phyloP scores from a whole-genome alignment of 1,284 basidiomycete genomes.

The Volvariella volvacea region DNA sequence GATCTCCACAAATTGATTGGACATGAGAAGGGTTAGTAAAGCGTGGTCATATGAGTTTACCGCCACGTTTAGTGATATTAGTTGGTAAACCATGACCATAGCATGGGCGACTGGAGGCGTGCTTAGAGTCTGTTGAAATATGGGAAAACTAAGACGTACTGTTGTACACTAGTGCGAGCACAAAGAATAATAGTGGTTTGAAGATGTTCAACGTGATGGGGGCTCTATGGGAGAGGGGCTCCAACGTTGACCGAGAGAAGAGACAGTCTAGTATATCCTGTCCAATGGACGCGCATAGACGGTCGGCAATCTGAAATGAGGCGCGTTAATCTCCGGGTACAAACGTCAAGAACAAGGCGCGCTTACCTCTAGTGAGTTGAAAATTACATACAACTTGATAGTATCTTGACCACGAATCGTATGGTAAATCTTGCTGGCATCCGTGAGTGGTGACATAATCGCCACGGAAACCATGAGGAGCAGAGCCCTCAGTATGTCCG shows the following conservation, averaged over 20 bases:
- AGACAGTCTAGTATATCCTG: conserved; percentile 97
- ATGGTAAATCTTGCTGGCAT: conserved; percentile 98
- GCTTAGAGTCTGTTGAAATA: conserved; percentile 5
- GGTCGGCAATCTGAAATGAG: conserved; percentile 78
- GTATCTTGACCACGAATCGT: conserved; percentile 98
- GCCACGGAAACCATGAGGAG: conserved; percentile 74
- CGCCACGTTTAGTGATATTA: conserved; percentile 94
- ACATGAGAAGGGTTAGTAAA: conserved; percentile 88
- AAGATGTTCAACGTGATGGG: conserved; percentile 58
- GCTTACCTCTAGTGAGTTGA: conserved; percentile 90
- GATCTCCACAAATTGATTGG: conserved; percentile 99
- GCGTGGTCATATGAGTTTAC: conserved; percentile 99
- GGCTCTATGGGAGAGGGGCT: conserved; percentile 59
- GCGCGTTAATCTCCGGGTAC: too few relatives aligned
- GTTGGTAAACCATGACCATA: conserved; percentile 95
- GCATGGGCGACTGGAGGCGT: conserved; percentile 69
- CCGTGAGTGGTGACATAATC: conserved; percentile 79
- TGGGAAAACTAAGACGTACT: conserved; percentile 39
- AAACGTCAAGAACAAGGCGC: too few relatives aligned
- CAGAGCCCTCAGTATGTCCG: conserved; percentile 79
- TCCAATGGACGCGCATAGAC: conserved; percentile 93
- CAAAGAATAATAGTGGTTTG: conserved; percentile 82
- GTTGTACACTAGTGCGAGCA: conserved; percentile 79
- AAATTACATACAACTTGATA: conserved; percentile 98
- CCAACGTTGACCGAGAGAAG: conserved; percentile 88